These are phyloP conservation scores for Euphorbia schlechtendalii DNA, from an alignment of 441 rosid species.

Conservation along the genomic window DNA sequence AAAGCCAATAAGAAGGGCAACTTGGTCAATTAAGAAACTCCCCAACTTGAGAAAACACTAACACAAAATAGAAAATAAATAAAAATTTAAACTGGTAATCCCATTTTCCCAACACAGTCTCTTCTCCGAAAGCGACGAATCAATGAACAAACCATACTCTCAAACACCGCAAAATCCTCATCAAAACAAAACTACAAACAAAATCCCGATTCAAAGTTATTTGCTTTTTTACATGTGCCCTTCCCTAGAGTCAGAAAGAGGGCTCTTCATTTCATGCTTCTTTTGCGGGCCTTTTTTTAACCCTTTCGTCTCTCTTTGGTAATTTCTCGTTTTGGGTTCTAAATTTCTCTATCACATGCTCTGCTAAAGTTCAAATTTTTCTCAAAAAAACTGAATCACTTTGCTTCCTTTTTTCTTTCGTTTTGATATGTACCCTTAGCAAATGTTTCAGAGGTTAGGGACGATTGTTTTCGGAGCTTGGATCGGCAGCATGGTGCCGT, in stretches of 20 bases:
- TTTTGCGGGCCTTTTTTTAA: background rate
- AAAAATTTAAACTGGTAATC: too few species aligned
- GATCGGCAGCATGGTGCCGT: constrained; percentile 22
- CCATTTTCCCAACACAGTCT: too few species aligned
- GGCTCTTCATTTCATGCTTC: background rate
- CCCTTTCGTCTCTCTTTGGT: background rate
- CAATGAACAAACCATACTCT: constrained; percentile 29
- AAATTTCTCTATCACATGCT: constrained; percentile 10
- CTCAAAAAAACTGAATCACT: constrained; percentile 13
- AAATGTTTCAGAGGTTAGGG: constrained; percentile 32
- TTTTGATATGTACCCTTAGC: background rate
- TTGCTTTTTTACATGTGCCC: background rate
- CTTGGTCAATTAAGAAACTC: too few species aligned
- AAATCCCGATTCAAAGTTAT: constrained; percentile 10
- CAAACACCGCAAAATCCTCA: constrained; percentile 20
- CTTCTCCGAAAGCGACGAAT: constrained; percentile 44
- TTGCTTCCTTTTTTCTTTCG: background rate
- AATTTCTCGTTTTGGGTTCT: background rate
- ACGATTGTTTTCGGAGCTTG: constrained; percentile 21
- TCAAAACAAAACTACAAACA: constrained; percentile 19
- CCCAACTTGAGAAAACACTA: too few species aligned
- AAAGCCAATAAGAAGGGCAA: too few species aligned
- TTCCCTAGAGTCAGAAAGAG: background rate
- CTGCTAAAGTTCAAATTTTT: constrained; percentile 6
- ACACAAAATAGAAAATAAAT: too few species aligned